These are phyloP conservation scores for Glaciozyma martinii DNA, from an alignment of 768 basidiomycete species.

Conservation along the genomic window DNA sequence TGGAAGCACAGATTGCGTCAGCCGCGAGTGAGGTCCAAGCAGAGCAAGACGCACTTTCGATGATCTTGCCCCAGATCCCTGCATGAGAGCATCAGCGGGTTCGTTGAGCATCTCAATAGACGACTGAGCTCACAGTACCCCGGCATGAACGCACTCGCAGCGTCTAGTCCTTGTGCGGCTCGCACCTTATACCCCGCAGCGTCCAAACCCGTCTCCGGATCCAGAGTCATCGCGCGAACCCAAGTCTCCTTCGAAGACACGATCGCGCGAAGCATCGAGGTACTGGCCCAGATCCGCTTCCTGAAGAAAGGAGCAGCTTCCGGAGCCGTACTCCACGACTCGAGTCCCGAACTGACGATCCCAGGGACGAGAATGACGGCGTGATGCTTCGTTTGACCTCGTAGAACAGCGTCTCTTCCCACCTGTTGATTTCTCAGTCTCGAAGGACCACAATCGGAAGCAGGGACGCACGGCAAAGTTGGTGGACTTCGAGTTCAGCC, in stretches of 20 bases:
- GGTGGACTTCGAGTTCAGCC: conserved; percentile 16
- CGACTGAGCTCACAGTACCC: conserved; percentile 84
- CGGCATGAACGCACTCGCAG: conserved; percentile 46
- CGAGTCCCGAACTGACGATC: conserved; percentile 46
- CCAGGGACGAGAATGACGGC: conserved; percentile 35
- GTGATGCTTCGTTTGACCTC: conserved; percentile 32
- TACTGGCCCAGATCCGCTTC: conserved; percentile 56
- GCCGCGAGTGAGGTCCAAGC: not conserved
- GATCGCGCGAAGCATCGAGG: conserved; percentile 64
- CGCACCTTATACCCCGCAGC: conserved; percentile 75
- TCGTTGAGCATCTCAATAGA: conserved; percentile 20
- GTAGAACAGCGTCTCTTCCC: conserved; percentile 22
- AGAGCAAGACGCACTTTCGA: conserved; percentile 50
- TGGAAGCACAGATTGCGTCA: not conserved
- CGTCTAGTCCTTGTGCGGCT: conserved; percentile 55
- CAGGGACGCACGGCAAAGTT: conserved; percentile 8
- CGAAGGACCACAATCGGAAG: not conserved
- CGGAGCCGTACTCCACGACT: conserved; percentile 84
- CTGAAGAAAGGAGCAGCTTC: conserved; percentile 83
- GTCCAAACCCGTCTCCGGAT: conserved; percentile 84
- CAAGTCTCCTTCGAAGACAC: conserved; percentile 78
- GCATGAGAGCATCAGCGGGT: not conserved
- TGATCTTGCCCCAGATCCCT: conserved; percentile 52
- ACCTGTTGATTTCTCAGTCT: conserved; percentile 8
- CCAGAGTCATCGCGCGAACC: conserved; percentile 83